phyloP scores from a whole-genome alignment of 2,329 filamentous ascomycete genomes.

The Colletotrichum trifolii region DNA sequence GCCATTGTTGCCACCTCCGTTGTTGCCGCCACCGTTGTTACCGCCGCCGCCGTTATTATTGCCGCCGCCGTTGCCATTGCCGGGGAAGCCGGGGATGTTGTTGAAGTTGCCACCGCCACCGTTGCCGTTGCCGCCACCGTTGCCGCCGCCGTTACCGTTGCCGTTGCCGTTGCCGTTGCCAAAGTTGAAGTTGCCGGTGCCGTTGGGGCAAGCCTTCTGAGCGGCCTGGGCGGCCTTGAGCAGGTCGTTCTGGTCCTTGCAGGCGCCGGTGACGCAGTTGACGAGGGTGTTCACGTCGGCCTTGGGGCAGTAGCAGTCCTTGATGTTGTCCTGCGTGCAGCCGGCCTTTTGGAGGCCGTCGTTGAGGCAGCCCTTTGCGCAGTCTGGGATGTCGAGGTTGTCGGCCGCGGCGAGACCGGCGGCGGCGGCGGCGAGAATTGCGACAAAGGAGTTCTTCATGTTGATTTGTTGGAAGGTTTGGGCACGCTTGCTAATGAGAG shows the following conservation, averaged over 20 bases:
- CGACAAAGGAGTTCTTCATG: constrained; percentile 28
- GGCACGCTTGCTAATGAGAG: not conserved
- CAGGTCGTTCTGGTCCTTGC: constrained; percentile 32
- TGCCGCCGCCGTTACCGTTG: not conserved
- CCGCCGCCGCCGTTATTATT: not conserved
- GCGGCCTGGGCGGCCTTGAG: constrained; percentile 29
- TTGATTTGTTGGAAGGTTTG: not conserved
- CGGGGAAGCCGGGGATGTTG: no score
- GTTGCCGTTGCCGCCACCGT: not conserved
- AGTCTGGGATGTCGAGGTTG: constrained; percentile 28
- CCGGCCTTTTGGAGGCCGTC: constrained; percentile 31
- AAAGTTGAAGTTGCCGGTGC: constrained; percentile 2
- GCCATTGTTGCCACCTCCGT: no score
- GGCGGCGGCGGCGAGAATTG: constrained; percentile 16
- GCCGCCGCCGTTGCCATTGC: not conserved
- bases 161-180: not conserved
- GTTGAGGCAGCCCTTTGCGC: constrained; percentile 31
- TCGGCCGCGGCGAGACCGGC: constrained; percentile 21
- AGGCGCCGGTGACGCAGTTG: constrained; percentile 24
- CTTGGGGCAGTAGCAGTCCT: constrained; percentile 34
- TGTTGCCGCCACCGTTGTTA: no score
- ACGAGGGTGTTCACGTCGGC: constrained; percentile 28
- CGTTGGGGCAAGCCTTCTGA: constrained; percentile 24
- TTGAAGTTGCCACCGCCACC: not conserved
- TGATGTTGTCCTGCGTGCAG: constrained; percentile 28